Percentiles rank a stretch among this genome's conserved stretches.
These are phyloP conservation scores for Ichthyophthirius multifiliis DNA, from an alignment of 169 alveolate genomes.

Conservation along the genomic window DNA sequence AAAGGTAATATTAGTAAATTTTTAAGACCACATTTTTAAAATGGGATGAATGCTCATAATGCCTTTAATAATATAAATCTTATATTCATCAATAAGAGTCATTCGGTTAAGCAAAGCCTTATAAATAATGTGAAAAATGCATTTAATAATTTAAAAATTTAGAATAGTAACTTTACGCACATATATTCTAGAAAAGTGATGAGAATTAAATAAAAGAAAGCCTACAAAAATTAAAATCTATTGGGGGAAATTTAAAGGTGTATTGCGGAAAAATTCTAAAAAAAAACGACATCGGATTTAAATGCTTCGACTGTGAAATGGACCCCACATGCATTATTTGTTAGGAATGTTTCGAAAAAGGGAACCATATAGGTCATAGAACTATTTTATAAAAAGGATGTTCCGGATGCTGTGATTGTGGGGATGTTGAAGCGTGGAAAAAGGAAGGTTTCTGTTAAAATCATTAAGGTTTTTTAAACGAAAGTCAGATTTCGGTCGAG, in stretches of 20 bases:
- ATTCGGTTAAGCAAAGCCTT: too few species aligned
- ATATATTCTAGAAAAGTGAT: too few species aligned
- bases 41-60: too few species aligned
- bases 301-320: constrained; percentile 56
- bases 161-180: too few species aligned
- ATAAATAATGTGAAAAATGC: too few species aligned
- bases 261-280: constrained; percentile 55
- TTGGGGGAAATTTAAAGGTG: not conserved
- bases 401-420: constrained; percentile 69
- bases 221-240: too few species aligned
- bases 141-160: too few species aligned
- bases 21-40: too few species aligned
- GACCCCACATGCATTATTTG: constrained; percentile 70
- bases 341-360: constrained; percentile 57
- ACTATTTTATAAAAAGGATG: constrained; percentile 45
- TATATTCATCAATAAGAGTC: too few species aligned
- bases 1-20: too few species aligned
- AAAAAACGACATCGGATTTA: constrained; percentile 52
- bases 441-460: constrained; percentile 56
- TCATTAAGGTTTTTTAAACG: constrained; percentile 42
- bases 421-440: constrained; percentile 66
- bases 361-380: constrained; percentile 56
- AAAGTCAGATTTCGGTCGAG: not conserved
- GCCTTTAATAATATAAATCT: too few species aligned
- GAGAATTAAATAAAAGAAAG: too few species aligned